phyloP scores from a whole-genome alignment of 2,329 filamentous ascomycete species.

The Venturia carpophila region DNA sequence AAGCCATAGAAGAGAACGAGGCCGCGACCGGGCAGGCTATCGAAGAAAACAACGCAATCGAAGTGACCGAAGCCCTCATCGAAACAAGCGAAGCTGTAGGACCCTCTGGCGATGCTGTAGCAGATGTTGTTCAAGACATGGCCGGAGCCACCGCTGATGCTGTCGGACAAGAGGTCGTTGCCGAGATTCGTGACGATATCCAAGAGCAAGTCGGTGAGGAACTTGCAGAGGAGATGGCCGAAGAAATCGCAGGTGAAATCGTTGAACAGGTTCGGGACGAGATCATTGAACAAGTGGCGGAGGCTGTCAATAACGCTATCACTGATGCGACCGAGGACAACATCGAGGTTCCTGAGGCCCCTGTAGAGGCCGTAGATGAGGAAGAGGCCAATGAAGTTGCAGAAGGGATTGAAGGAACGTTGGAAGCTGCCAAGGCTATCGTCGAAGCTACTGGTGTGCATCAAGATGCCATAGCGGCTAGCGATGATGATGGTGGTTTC shows the following conservation, averaged over 20 bases:
- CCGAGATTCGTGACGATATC: background rate
- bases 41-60: background rate
- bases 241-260: slow-evolving; percentile 3
- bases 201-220: slow-evolving; percentile 10
- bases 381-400: background rate
- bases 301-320: background rate
- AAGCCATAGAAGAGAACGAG: background rate
- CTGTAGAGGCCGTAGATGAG: background rate
- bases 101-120: background rate
- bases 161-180: slow-evolving; percentile 6
- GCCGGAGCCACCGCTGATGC: background rate
- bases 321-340: background rate
- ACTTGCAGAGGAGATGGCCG: background rate
- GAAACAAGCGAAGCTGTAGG: background rate
- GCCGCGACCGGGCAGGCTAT: background rate
- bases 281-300: background rate
- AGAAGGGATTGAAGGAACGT: background rate
- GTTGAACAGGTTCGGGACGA: slow-evolving; percentile 8
- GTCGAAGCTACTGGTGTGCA: background rate
- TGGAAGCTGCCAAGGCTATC: background rate
- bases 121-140: slow-evolving; percentile 13
- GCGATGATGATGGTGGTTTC: background rate
- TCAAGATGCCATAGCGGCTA: background rate
- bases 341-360: background rate
- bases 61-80: background rate